phyloP scores from a whole-genome alignment of 148 eudicot species.

The Nyssa sinensis region DNA sequence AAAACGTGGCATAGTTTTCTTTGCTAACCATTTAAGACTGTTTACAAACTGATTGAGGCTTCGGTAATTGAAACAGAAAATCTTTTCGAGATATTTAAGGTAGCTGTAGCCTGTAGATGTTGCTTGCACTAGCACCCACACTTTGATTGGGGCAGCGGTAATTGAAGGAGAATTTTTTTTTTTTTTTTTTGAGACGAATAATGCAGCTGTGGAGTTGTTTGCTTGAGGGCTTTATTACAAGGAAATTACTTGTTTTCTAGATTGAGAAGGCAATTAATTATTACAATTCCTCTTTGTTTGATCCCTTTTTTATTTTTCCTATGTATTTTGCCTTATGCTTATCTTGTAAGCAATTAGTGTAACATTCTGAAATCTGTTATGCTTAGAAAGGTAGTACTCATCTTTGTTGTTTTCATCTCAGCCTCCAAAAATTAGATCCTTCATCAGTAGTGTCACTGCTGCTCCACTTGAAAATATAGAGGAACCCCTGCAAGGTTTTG shows the following conservation, averaged over 20 bases:
- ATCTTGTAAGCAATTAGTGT: neutral
- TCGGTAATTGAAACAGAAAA: neutral
- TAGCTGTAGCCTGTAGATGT: neutral
- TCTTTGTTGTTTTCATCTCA: conserved; percentile 32
- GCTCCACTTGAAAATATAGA: conserved; percentile 78
- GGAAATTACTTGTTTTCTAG: too few relatives aligned
- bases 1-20: neutral
- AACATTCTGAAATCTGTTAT: neutral
- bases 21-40: neutral
- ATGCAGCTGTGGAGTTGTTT: neutral
- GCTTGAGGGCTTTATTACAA: neutral
- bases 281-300: too few relatives aligned
- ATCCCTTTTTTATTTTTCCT: neutral
- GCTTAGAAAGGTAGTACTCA: conserved; percentile 8
- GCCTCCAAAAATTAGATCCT: conserved; percentile 86
- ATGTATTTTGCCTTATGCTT: neutral
- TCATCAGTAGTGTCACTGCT: conserved; percentile 67
- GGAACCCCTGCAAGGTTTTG: conserved; percentile 69
- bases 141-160: neutral
- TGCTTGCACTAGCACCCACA: neutral
- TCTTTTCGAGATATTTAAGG: neutral
- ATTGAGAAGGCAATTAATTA: neutral
- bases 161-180: neutral
- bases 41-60: neutral
- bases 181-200: neutral